A percentile compares a stretch with the other conserved stretches of the same genome.
phyloP scores from a whole-genome alignment of 2,329 filamentous ascomycete species.

The Keithomyces neogunnii region DNA sequence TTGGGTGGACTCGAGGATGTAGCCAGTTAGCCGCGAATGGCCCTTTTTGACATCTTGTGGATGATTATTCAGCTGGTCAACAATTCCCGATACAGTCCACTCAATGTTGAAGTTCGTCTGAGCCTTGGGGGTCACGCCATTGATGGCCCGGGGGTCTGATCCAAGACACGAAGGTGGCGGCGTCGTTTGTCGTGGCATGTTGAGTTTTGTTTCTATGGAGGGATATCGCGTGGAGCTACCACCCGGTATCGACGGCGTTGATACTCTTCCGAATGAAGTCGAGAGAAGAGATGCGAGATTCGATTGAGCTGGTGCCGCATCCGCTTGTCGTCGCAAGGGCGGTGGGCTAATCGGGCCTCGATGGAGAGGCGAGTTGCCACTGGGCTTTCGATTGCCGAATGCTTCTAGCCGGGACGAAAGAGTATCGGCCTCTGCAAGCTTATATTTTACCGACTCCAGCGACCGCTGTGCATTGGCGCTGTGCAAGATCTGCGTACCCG shows the following conservation, averaged over 20 bases:
- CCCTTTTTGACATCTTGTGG: conserved; percentile 35
- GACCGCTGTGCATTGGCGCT: neutral
- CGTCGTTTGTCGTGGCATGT: conserved; percentile 12
- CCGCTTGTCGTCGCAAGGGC: conserved; percentile 14
- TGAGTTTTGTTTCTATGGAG: neutral
- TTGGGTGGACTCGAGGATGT: conserved; percentile 36
- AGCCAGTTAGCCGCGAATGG: conserved; percentile 36
- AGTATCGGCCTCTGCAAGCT: neutral
- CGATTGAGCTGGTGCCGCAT: neutral
- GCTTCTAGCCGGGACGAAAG: conserved; percentile 1
- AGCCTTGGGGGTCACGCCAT: conserved; percentile 10
- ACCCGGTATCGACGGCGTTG: neutral
- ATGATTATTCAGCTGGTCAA: conserved; percentile 28
- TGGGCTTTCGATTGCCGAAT: conserved; percentile 3
- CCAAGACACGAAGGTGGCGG: conserved; percentile 1
- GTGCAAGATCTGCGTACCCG: neutral
- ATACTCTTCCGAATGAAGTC: neutral
- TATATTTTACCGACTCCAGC: neutral
- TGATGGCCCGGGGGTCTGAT: conserved; percentile 6
- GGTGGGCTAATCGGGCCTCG: conserved; percentile 20
- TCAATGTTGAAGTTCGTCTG: conserved; percentile 19
- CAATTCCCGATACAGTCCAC: conserved; percentile 37
- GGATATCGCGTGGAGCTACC: neutral
- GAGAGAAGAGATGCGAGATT: neutral
- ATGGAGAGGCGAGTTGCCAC: conserved; percentile 3